Evolutionary conservation across 73 alveolate species (phyloP).

Genomic region (Paramecium octaurelia): DNA sequence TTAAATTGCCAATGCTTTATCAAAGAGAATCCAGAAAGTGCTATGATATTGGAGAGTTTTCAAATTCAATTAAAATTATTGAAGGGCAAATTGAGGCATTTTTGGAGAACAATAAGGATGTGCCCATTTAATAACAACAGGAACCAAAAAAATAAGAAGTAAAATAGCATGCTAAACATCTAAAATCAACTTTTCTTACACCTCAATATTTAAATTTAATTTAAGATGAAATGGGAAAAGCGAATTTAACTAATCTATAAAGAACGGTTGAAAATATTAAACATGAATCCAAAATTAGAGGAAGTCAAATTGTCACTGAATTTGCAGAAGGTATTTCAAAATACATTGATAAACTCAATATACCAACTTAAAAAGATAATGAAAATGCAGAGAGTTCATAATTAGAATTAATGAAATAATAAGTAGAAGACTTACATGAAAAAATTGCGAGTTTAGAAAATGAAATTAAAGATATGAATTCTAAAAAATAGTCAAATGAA

Average conservation of each 20-base stretch:
- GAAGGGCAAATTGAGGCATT: neutral
- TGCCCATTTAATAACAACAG: neutral
- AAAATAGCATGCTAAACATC: neutral
- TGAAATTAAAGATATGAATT: neutral
- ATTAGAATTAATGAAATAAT: neutral
- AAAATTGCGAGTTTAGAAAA: neutral
- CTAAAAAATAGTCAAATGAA: neutral
- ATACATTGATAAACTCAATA: neutral
- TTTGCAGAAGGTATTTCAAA: neutral
- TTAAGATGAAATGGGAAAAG: constrained; percentile 2
- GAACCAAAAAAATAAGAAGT: neutral
- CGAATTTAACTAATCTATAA: neutral
- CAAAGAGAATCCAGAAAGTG: neutral
- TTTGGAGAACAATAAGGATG: neutral
- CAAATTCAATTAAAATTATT: neutral
- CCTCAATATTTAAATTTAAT: neutral
- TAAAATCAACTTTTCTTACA: neutral
- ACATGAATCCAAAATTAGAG: neutral
- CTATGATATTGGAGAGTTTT: neutral
- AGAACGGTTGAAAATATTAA: neutral
- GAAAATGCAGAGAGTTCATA: neutral
- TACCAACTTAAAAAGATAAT: neutral
- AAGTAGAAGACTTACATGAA: neutral
- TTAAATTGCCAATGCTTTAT: neutral
- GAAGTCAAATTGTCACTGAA: neutral